These are phyloP conservation scores for Austroboletus olivaceoglutinosus DNA, from an alignment of 1,284 basidiomycete species.

Conservation along the genomic window DNA sequence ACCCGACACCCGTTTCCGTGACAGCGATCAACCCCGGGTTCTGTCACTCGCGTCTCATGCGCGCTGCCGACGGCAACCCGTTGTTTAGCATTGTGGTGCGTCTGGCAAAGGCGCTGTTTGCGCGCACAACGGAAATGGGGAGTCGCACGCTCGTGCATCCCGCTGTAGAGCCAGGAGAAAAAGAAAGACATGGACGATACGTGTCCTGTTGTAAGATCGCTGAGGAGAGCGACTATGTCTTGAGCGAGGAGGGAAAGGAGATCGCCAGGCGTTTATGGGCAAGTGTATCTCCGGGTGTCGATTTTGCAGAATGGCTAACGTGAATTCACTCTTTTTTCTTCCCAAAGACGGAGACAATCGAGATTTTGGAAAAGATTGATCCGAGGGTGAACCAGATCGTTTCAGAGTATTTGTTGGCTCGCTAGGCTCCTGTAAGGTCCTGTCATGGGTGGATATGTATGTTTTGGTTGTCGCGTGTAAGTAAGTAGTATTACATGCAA, in stretches of 20 bases:
- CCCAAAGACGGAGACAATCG: constrained; percentile 24
- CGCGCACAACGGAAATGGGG: constrained; percentile 32
- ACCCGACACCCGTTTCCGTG: constrained; percentile 32
- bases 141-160: constrained; percentile 31
- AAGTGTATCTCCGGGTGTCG: neutral
- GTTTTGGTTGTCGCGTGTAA: neutral
- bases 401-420: constrained; percentile 18
- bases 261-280: constrained; percentile 31
- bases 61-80: constrained; percentile 13
- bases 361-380: constrained; percentile 24
- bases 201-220: constrained; percentile 25
- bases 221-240: constrained; percentile 27
- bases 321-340: neutral
- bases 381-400: constrained; percentile 29
- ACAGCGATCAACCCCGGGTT: constrained; percentile 38
- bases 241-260: constrained; percentile 28
- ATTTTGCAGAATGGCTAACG: neutral
- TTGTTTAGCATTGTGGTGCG: neutral
- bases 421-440: constrained; percentile 5
- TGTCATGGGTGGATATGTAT: neutral
- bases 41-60: constrained; percentile 29
- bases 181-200: constrained; percentile 28
- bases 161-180: constrained; percentile 21
- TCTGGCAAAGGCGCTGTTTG: constrained; percentile 18
- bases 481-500: too few relatives aligned